Conservation (phyloP, 2,329 filamentous ascomycete genomes). For the Orbilia javanica region DNA sequence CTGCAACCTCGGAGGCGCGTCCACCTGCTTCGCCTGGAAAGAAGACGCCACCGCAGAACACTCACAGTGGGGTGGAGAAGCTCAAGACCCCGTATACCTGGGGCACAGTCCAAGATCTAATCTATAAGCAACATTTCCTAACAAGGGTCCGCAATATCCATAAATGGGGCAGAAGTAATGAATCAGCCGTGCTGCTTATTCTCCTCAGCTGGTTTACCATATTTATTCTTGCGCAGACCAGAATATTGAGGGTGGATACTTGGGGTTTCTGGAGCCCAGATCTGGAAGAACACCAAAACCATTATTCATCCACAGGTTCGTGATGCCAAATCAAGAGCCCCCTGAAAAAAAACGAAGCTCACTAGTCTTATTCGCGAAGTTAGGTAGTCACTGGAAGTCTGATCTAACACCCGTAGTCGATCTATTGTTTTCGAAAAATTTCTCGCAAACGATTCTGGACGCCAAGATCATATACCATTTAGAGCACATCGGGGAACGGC, state of each 20-base stretch:
- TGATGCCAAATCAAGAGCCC: background rate
- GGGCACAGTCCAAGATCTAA: no score
- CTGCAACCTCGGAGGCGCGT: background rate
- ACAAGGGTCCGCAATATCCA: background rate
- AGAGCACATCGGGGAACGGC: conserved; percentile 39
- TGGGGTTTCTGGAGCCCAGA: conserved; percentile 24
- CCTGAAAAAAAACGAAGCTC: conserved; percentile 1
- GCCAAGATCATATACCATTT: conserved; percentile 50
- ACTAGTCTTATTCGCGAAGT: background rate
- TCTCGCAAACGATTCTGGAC: conserved; percentile 47
- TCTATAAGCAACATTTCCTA: background rate
- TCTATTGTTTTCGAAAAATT: conserved; percentile 50
- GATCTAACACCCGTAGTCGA: conserved; percentile 36
- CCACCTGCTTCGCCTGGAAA: no score
- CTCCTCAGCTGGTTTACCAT: conserved; percentile 35
- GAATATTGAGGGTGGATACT: conserved; percentile 18
- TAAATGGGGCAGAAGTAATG: background rate
- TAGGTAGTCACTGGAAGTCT: conserved; percentile 48
- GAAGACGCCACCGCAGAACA: background rate
- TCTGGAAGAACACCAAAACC: background rate
- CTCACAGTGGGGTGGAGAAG: background rate
- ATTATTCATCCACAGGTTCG: conserved; percentile 38
- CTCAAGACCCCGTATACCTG: background rate
- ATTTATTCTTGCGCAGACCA: conserved; percentile 42
- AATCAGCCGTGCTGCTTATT: background rate